These are phyloP conservation scores for Lineolata rhizophorae DNA, from an alignment of 495 filamentous ascomycete genomes.

Conservation along the genomic window DNA sequence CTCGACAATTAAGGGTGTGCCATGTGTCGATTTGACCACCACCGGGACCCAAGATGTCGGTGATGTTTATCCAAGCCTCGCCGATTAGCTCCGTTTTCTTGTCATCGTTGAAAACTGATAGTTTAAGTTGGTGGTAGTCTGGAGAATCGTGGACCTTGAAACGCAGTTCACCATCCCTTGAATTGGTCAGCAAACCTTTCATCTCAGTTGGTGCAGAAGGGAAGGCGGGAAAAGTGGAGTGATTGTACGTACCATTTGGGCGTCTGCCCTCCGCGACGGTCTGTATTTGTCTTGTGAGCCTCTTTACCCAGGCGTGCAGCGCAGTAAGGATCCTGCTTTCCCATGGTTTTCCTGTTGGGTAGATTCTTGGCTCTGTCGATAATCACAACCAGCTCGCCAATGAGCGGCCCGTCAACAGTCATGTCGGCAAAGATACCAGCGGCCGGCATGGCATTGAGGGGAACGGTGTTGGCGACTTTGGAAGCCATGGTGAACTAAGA, in stretches of 20 bases:
- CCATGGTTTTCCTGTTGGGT: slow-evolving; percentile 87
- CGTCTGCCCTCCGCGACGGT: slow-evolving; percentile 85
- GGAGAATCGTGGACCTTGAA: slow-evolving; percentile 91
- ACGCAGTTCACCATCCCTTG: slow-evolving; percentile 90
- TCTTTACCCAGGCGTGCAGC: slow-evolving; percentile 87
- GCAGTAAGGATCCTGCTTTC: slow-evolving; percentile 96
- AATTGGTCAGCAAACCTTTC: no score
- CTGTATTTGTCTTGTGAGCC: slow-evolving; percentile 91
- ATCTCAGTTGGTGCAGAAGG: no score
- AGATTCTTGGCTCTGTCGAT: slow-evolving; percentile 75
- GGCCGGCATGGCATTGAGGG: slow-evolving; percentile 32
- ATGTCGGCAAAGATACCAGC: slow-evolving; percentile 93
- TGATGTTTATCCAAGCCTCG: slow-evolving; percentile 70
- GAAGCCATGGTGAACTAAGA: slow-evolving; percentile 14
- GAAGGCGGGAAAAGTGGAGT: no score
- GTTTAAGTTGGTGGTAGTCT: slow-evolving; percentile 83
- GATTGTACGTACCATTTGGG: slow-evolving; percentile 83
- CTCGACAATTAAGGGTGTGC: slow-evolving; percentile 68
- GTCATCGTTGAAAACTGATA: slow-evolving; percentile 94
- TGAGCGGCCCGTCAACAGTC: slow-evolving; percentile 81
- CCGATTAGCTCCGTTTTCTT: slow-evolving; percentile 92
- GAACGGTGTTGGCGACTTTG: slow-evolving; percentile 7
- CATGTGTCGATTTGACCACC: slow-evolving; percentile 85
- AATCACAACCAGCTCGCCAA: slow-evolving; percentile 80
- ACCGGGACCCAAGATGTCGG: slow-evolving; percentile 58